Conservation (phyloP, 768 basidiomycete genomes). For the Hygrocybe coccinea region DNA sequence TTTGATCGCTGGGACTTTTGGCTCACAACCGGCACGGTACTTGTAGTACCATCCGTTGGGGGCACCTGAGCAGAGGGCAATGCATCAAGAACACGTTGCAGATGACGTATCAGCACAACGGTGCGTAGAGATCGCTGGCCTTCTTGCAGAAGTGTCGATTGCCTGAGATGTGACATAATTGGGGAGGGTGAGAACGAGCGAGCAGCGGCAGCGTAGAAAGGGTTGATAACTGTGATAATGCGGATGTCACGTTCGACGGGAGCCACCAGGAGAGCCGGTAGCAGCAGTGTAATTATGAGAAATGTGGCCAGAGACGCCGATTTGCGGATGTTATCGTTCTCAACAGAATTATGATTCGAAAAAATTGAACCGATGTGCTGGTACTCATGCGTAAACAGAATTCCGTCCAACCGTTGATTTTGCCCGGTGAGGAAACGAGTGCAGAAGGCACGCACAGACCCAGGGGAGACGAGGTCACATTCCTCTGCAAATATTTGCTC, state of each 20-base stretch:
- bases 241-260: constrained; percentile 88
- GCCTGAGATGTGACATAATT: constrained; percentile 17
- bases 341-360: constrained; percentile 8
- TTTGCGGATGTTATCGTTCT: constrained; percentile 36
- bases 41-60: constrained; percentile 15
- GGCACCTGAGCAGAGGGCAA: constrained; percentile 57
- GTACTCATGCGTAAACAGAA: constrained; percentile 78
- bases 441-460: constrained; percentile 66
- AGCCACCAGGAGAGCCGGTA: constrained; percentile 75
- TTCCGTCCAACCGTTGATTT: constrained; percentile 68
- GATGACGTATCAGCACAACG: constrained; percentile 63
- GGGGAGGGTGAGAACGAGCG: constrained; percentile 30
- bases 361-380: constrained; percentile 50
- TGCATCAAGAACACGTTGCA: constrained; percentile 81
- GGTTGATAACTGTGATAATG: constrained; percentile 81
- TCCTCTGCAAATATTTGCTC: constrained; percentile 76
- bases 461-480: constrained; percentile 64
- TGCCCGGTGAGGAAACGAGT: constrained; percentile 59
- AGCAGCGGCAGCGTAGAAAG: constrained; percentile 81
- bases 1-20: constrained; percentile 57
- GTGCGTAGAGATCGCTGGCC: constrained; percentile 62
- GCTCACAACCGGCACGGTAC: constrained; percentile 34
- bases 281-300: constrained; percentile 69
- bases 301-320: constrained; percentile 64
- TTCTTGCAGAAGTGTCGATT: constrained; percentile 50